Evolutionary conservation across 2,329 filamentous ascomycete species (phyloP), one percentile per base, ranked within the genome.

Genomic region (Ceratocystis colombiana): DNA sequence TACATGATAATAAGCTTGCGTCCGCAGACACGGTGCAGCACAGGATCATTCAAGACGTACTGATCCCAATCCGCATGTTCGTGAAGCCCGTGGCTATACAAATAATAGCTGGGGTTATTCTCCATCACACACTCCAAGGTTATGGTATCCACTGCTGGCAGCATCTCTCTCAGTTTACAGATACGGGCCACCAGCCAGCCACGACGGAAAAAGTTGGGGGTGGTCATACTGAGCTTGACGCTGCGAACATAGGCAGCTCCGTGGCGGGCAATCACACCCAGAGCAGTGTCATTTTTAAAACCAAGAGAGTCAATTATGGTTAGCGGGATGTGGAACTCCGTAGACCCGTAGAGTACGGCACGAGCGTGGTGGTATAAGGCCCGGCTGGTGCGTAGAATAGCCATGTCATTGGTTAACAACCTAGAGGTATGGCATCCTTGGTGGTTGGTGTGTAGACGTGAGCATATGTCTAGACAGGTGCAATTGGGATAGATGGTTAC

Each of bases 321-420:
- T 62, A 46, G 69, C 48, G 74, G 71, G 68, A 83, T 82, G 1
- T 73, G 69, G 67, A 83, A 83, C 0, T 64, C 73, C 62, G 83
- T 83, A 33, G 76, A 73, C 2, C 78, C 77, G 66, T 80, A 83
- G 0, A 83, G 73, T 3, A 82, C 71, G 1, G 70, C 70, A 1
- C 74, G 68, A 1, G 76, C 77, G 70, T 81, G 78, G 0, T 61
- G 5, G 41, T 74, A 74, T 33, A 79, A 69, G 1, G 67, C 64
- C 2, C 68, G 70, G 71, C 75, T 78, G 1, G 72, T 73, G 2
- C 68, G 64, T 28, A 83, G 71, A 55, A 83, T 75, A 0, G 68
- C 68, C 73, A 71, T 33, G 25, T 28, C n/a, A 10, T n/a, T 12
- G 28, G 17, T 17, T 10, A 30, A 33, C 61, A 37, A 33, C 17